A percentile compares a stretch with the other conserved stretches of the same genome.
These are phyloP conservation scores for Neckera pumila DNA, from an alignment of 225 moss, liverwort and hornwort species.

Conservation along the genomic window DNA sequence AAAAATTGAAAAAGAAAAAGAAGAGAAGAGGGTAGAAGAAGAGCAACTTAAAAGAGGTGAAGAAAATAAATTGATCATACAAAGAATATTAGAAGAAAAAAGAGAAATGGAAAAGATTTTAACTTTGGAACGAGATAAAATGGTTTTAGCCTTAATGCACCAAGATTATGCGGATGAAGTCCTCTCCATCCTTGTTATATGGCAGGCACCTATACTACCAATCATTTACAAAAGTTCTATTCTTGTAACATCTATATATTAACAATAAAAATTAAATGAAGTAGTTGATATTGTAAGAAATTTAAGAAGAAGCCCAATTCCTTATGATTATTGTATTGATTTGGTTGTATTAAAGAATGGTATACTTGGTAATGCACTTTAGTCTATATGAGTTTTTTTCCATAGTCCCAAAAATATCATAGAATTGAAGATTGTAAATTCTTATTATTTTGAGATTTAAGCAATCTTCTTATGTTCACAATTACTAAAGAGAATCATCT, in stretches of 20 bases:
- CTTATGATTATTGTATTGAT: not conserved
- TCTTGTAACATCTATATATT: not conserved
- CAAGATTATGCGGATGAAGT: conserved; percentile 30
- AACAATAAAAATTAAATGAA: not conserved
- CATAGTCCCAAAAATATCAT: not conserved
- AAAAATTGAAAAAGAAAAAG: not conserved
- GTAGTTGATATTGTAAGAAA: not conserved
- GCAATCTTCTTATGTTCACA: not conserved
- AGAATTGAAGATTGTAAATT: not conserved
- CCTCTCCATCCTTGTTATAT: conserved; percentile 1
- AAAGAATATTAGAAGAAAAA: not conserved
- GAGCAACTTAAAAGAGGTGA: not conserved
- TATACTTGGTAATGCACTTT: not conserved
- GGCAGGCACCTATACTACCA: conserved; percentile 26
- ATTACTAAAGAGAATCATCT: not conserved
- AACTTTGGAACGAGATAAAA: conserved; percentile 4
- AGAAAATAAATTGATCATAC: not conserved
- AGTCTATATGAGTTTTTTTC: accelerated
- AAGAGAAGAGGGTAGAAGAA: not conserved
- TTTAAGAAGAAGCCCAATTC: not conserved
- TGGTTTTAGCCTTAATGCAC: conserved; percentile 4
- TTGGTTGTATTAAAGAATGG: too few species aligned
- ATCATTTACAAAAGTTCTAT: not conserved
- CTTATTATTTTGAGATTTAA: not conserved
- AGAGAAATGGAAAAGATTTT: not conserved